These are phyloP conservation scores for Rubroboletus satanas DNA, from an alignment of 768 basidiomycete species.

Conservation along the genomic window DNA sequence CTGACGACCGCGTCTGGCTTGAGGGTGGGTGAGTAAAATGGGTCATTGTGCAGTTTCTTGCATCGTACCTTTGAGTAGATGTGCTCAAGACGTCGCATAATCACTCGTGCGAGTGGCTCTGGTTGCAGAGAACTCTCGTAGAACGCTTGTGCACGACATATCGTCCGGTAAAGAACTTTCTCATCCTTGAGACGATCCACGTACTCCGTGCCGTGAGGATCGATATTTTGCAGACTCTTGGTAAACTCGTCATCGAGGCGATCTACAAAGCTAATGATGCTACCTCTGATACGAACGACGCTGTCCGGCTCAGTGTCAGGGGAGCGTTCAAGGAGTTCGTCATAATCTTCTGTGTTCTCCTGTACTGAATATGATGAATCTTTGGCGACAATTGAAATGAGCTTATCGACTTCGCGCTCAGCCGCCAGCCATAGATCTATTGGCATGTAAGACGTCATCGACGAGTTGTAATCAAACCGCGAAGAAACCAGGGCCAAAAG, in stretches of 20 bases:
- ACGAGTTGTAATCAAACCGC: constrained; percentile 95
- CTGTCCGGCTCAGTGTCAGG: constrained; percentile 69
- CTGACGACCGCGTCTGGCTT: constrained; percentile 92
- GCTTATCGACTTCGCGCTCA: constrained; percentile 82
- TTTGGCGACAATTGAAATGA: constrained; percentile 72
- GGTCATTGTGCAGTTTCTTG: not conserved
- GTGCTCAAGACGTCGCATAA: constrained; percentile 95
- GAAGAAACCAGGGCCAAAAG: constrained; percentile 91
- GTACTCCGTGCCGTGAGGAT: constrained; percentile 98
- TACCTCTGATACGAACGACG: constrained; percentile 85
- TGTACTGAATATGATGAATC: constrained; percentile 81
- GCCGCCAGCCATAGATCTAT: constrained; percentile 87
- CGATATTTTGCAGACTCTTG: constrained; percentile 93
- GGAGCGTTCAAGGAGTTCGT: constrained; percentile 79
- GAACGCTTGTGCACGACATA: constrained; percentile 87
- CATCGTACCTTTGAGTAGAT: constrained; percentile 88
- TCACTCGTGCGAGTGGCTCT: constrained; percentile 80
- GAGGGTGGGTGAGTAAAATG: constrained; percentile 9
- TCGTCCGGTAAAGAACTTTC: constrained; percentile 87
- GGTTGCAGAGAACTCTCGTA: constrained; percentile 78
- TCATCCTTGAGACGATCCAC: constrained; percentile 96
- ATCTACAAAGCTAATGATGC: constrained; percentile 94
- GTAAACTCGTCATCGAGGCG: constrained; percentile 98
- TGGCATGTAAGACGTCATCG: constrained; percentile 83
- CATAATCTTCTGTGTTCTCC: constrained; percentile 85